Conservation (phyloP, 192 early-diverging fungal genomes). For the Lobulomyces angularis region DNA sequence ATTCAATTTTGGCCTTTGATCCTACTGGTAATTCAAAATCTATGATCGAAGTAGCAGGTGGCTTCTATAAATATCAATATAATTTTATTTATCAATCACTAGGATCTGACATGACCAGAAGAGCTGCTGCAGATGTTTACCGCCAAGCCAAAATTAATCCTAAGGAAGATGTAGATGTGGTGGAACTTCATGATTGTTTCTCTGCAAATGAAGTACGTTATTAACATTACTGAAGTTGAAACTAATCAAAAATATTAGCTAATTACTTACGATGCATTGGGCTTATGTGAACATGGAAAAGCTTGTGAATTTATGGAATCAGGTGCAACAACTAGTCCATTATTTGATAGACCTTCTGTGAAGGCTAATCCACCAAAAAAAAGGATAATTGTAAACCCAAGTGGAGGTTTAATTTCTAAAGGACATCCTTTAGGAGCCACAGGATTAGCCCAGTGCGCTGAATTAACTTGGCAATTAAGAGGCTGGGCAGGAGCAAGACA, state of each 20-base stretch:
- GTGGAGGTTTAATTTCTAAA: constrained; percentile 63
- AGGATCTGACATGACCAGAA: constrained; percentile 58
- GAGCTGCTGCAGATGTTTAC: constrained; percentile 41
- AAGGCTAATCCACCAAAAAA: constrained; percentile 6
- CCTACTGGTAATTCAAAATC: constrained; percentile 13
- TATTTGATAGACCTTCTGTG: too few species aligned
- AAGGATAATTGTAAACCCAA: constrained; percentile 49
- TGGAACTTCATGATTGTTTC: constrained; percentile 70
- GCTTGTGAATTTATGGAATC: constrained; percentile 27
- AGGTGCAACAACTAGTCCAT: constrained; percentile 15
- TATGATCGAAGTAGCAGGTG: constrained; percentile 18
- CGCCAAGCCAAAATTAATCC: constrained; percentile 43
- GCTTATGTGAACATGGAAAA: constrained; percentile 49
- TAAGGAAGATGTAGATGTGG: constrained; percentile 50
- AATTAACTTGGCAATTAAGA: constrained; percentile 19
- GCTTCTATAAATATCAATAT: constrained; percentile 1
- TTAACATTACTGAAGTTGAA: not conserved
- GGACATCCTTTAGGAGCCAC: constrained; percentile 67
- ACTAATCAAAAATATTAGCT: constrained; percentile 13
- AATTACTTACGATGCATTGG: constrained; percentile 63
- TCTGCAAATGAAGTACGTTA: constrained; percentile 56
- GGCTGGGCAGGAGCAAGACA: constrained; percentile 56
- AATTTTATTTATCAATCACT: not conserved
- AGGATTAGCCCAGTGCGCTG: constrained; percentile 62
- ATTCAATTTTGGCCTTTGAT: constrained; percentile 37